Evolutionary conservation across 106 monocot species (phyloP), one percentile per base, ranked within the genome.

Genomic region (Phalaenopsis aphrodite): DNA sequence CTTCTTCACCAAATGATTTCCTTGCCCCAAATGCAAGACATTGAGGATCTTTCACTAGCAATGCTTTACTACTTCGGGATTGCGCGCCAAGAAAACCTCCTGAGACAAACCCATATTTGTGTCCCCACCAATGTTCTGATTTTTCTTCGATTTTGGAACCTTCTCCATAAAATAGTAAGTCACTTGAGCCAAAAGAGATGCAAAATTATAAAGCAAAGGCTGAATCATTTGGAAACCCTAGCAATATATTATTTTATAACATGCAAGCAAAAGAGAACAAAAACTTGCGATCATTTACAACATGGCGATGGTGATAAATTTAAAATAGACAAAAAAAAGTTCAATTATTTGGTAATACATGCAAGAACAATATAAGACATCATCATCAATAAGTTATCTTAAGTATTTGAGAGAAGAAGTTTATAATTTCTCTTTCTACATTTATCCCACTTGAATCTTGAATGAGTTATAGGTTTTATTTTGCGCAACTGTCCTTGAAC

Each of bases 1-100:
- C 98, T 88, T 94, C 92, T 88, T 98, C 94, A 23, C 47, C 88
- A 83, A 98, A 98, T 57, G 83, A 55, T 41, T 83, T 85, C 41
- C 87, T 82, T 66, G 75, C 78, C 52, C 86, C 42, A 15, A 81
- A 77, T 55, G 75, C 24, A 75, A 56, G 42, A 64, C 8, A 38
- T 72, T 84, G 56, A 79, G 84, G 83, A 85, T 73, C 67, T 81
- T 86, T 92, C 52, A 41, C 45, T 41, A 38, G 41, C 49, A 39
- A 19, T 11, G 82, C 72, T 81, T 89, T 91, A n/a, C 49, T 81
- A 41, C 45, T 52, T 15, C 11, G 79, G 30, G 79, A 84, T 76
- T 83, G 76, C 67, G 90, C 67, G 41, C 94, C 98, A 83, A 98
- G 91, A 87, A 89, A 86, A 69, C 98, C 98, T 74, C 98, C 98